These are phyloP conservation scores for Auricularia auricula-judae DNA, from an alignment of 768 basidiomycete genomes.

Conservation along the genomic window DNA sequence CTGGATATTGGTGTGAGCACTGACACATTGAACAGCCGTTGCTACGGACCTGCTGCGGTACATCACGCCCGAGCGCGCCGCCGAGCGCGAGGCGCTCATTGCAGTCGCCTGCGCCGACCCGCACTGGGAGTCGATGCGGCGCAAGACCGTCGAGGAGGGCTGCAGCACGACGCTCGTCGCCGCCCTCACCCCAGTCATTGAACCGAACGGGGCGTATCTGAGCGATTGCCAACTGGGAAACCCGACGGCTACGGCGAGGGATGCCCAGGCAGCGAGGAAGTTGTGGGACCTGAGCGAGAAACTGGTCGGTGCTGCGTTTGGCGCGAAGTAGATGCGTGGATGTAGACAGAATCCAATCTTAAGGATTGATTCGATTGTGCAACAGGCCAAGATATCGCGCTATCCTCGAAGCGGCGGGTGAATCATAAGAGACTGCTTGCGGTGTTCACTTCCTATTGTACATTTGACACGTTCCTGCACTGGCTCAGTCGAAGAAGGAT, in stretches of 20 bases:
- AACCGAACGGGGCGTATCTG: slow-evolving; percentile 16
- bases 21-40: background rate
- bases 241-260: slow-evolving; percentile 15
- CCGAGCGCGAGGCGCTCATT: background rate
- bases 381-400: too few species aligned
- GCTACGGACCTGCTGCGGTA: background rate
- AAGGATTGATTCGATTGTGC: too few species aligned
- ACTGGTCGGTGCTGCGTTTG: slow-evolving; percentile 9
- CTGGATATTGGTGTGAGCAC: background rate
- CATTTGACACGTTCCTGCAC: too few species aligned
- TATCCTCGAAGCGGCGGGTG: too few species aligned
- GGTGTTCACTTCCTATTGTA: too few species aligned
- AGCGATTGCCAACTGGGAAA: slow-evolving; percentile 16
- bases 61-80: background rate
- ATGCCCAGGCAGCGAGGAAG: slow-evolving; percentile 16
- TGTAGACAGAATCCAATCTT: too few species aligned
- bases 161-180: slow-evolving; percentile 18
- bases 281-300: slow-evolving; percentile 23
- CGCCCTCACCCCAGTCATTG: slow-evolving; percentile 19
- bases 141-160: slow-evolving; percentile 3
- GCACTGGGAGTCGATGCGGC: background rate
- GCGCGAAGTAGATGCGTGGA: too few species aligned
- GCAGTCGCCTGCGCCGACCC: background rate
- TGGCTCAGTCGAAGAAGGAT: too few species aligned
- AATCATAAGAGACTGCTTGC: too few species aligned